phyloP scores from a whole-genome alignment of 148 eudicot genomes.

The Camellia lanceoleosa region DNA sequence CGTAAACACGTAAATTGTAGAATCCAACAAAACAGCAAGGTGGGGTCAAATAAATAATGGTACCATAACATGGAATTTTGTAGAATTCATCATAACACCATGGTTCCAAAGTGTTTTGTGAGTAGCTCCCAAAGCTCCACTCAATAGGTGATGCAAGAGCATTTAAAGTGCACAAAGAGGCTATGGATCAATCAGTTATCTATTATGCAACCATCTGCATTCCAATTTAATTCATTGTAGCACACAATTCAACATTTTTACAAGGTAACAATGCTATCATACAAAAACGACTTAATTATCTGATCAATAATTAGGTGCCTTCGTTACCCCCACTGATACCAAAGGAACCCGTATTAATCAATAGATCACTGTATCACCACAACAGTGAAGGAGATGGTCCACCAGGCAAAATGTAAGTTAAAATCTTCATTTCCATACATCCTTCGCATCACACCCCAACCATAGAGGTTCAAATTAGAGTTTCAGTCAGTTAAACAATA shows the following conservation, averaged over 20 bases:
- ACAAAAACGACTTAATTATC: neutral
- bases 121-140: neutral
- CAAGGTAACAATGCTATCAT: neutral
- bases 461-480: neutral
- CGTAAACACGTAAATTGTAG: neutral
- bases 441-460: too few relatives aligned
- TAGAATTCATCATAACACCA: too few relatives aligned
- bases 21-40: too few relatives aligned
- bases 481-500: neutral
- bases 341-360: neutral
- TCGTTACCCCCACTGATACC: neutral
- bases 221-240: neutral
- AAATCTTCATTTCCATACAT: neutral
- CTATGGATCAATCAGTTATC: neutral
- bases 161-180: neutral
- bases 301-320: neutral
- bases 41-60: too few relatives aligned
- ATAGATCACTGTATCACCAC: too few relatives aligned
- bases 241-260: too few relatives aligned
- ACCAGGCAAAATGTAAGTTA: neutral
- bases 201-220: neutral
- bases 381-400: neutral
- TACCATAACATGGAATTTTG: too few relatives aligned
- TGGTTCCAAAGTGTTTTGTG: neutral
- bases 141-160: neutral